Evolutionary conservation across 2,329 filamentous ascomycete species (phyloP).

Genomic region (Zymoseptoria ardabiliae): DNA sequence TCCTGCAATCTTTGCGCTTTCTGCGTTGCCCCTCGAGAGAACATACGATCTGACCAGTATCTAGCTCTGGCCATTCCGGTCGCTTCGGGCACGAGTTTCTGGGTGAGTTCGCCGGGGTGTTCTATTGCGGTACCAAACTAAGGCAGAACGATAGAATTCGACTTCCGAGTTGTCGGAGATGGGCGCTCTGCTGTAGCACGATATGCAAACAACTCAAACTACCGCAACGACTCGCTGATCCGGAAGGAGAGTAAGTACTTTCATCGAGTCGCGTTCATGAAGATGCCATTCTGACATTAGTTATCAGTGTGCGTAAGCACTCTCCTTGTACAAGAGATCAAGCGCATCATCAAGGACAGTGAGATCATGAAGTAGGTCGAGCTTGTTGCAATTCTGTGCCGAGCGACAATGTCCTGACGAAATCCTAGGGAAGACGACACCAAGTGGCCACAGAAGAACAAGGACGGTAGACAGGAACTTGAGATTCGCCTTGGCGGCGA

Average conservation of each 20-base stretch:
- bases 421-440: constrained; percentile 79
- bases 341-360: constrained; percentile 91
- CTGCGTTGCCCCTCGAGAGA: background rate
- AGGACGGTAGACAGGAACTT: constrained; percentile 92
- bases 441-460: constrained; percentile 99
- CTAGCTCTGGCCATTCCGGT: constrained; percentile 90
- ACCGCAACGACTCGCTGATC: constrained; percentile 95
- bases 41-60: constrained; percentile 6
- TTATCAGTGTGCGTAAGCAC: constrained; percentile 86
- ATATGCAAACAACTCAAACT: constrained; percentile 99
- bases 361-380: constrained; percentile 81
- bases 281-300: background rate
- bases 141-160: constrained; percentile 63
- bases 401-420: background rate
- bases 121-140: background rate
- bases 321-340: constrained; percentile 84
- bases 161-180: constrained; percentile 87
- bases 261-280: background rate
- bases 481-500: constrained; percentile 91
- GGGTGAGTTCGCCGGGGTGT: constrained; percentile 48
- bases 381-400: constrained; percentile 7
- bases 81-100: constrained; percentile 97
- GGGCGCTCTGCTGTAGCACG: constrained; percentile 87
- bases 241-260: constrained; percentile 86
- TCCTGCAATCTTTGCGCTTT: background rate